These are phyloP conservation scores for Pseudovirgaria hyperparasitica DNA, from an alignment of 2,329 filamentous ascomycete genomes.

Conservation along the genomic window DNA sequence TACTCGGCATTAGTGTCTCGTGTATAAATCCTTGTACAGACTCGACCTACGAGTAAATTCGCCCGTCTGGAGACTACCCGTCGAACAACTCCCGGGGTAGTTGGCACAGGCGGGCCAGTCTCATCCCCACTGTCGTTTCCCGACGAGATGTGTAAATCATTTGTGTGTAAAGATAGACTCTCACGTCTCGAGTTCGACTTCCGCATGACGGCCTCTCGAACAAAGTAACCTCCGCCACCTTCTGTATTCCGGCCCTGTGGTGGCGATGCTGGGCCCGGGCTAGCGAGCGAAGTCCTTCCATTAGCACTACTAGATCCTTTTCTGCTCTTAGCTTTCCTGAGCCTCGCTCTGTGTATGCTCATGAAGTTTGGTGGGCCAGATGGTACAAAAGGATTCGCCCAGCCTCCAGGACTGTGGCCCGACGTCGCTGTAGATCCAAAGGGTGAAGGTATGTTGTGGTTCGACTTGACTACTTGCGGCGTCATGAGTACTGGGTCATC, in stretches of 20 bases:
- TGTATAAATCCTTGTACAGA: neutral
- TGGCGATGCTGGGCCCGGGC: conserved; percentile 63
- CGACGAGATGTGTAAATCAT: conserved; percentile 69
- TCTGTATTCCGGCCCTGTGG: conserved; percentile 46
- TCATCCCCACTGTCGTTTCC: conserved; percentile 71
- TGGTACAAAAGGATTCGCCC: conserved; percentile 51
- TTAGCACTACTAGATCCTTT: conserved; percentile 59
- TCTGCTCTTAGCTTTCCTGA: conserved; percentile 45
- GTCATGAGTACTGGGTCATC: conserved; percentile 69
- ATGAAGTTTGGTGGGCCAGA: conserved; percentile 61
- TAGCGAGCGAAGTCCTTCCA: conserved; percentile 56
- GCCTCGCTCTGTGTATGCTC: conserved; percentile 57
- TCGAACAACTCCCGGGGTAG: conserved; percentile 63
- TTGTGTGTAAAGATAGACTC: conserved; percentile 81
- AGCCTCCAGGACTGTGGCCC: conserved; percentile 42
- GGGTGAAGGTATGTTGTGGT: conserved; percentile 33
- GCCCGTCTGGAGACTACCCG: conserved; percentile 75
- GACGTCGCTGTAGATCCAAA: conserved; percentile 21
- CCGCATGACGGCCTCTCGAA: conserved; percentile 34
- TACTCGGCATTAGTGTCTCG: conserved; percentile 24
- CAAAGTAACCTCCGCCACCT: conserved; percentile 46
- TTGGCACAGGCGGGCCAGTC: conserved; percentile 32
- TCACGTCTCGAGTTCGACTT: conserved; percentile 54
- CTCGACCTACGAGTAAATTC: conserved; percentile 62
- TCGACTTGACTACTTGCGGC: conserved; percentile 57